phyloP scores from a whole-genome alignment of 1,139 yeast genomes.

The Waltiozyma sp. region DNA sequence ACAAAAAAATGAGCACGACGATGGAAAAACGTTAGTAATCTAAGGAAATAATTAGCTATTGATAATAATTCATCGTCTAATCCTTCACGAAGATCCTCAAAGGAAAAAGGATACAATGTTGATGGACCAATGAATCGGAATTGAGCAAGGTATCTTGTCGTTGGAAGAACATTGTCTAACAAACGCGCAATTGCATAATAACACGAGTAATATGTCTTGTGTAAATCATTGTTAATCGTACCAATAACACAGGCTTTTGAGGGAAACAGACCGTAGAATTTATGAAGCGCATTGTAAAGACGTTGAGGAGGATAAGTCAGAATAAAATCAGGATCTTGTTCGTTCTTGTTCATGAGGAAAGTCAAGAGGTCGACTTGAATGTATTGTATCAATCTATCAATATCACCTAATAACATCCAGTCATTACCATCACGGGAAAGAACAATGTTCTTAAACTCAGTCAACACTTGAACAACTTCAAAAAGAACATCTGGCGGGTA shows the following conservation, averaged over 20 bases:
- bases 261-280: constrained; percentile 10
- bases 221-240: constrained; percentile 4
- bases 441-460: constrained; percentile 2
- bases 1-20: constrained; percentile 13
- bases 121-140: constrained; percentile 17
- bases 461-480: constrained; percentile 10
- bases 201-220: constrained; percentile 10
- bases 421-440: constrained; percentile 1
- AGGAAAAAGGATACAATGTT: constrained; percentile 11
- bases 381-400: constrained; percentile 5
- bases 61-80: constrained; percentile 5
- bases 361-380: constrained; percentile 1
- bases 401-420: constrained; percentile 3
- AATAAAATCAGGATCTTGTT: constrained; percentile 1
- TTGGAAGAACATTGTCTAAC: constrained; percentile 17
- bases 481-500: constrained; percentile 9
- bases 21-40: constrained; percentile 12
- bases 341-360: neutral
- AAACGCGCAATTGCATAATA: constrained; percentile 11
- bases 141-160: constrained; percentile 10
- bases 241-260: constrained; percentile 8
- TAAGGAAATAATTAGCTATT: constrained; percentile 10
- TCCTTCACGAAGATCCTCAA: constrained; percentile 2
- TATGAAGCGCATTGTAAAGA: constrained; percentile 8
- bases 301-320: constrained; percentile 10